Percentiles rank a stretch among this genome's conserved stretches.
Conservation (phyloP, 2,329 filamentous ascomycete species). For the Scedosporium minutisporum region DNA sequence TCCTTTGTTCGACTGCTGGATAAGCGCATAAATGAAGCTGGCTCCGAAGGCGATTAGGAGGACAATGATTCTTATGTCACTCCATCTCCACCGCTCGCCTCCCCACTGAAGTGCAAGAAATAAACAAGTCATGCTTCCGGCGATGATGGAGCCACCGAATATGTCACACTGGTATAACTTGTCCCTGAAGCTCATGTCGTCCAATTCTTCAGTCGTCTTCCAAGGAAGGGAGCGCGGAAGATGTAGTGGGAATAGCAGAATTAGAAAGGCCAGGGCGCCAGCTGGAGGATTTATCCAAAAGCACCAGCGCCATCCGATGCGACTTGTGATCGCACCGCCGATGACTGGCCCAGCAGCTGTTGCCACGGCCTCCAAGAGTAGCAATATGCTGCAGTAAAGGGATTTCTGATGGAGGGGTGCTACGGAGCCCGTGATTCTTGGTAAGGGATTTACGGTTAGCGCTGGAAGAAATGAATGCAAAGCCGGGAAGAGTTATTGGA, state of each 20-base stretch:
- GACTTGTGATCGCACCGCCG: slow-evolving; percentile 48
- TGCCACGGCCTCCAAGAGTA: slow-evolving; percentile 24
- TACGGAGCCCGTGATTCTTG: slow-evolving; percentile 14
- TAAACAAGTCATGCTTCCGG: slow-evolving; percentile 32
- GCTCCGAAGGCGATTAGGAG: slow-evolving; percentile 25
- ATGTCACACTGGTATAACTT: neutral
- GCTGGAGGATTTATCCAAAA: slow-evolving; percentile 54
- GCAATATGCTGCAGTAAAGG: slow-evolving; percentile 9
- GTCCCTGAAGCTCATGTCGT: neutral
- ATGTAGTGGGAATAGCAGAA: slow-evolving; percentile 39
- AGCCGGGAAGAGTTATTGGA: no score
- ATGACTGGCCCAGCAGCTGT: slow-evolving; percentile 41
- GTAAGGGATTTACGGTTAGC: slow-evolving; percentile 7
- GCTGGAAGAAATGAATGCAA: slow-evolving; percentile 11
- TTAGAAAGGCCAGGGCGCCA: slow-evolving; percentile 31
- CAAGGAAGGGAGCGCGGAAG: slow-evolving; percentile 26
- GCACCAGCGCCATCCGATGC: slow-evolving; percentile 49
- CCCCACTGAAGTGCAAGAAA: slow-evolving; percentile 42
- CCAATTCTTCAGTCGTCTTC: neutral
- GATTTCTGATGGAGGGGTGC: slow-evolving; percentile 13
- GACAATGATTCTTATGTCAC: slow-evolving; percentile 20
- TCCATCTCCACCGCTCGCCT: slow-evolving; percentile 24
- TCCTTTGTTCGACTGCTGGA: slow-evolving; percentile 20
- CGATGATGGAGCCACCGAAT: slow-evolving; percentile 18
- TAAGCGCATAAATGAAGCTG: slow-evolving; percentile 18